Evolutionary conservation across 2,329 filamentous ascomycete species (phyloP).

Genomic region (Exserohilum rostratum): DNA sequence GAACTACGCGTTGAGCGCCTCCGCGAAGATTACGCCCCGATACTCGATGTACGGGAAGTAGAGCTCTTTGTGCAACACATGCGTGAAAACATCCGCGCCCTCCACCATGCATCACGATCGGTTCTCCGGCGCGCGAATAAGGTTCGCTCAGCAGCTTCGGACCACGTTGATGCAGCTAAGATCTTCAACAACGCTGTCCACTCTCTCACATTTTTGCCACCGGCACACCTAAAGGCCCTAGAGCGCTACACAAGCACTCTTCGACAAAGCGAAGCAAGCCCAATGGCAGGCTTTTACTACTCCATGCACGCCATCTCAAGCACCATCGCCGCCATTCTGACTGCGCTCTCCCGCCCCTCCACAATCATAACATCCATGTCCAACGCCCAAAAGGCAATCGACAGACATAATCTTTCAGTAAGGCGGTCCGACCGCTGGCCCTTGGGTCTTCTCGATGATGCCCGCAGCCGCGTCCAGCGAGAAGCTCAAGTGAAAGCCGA

Average conservation of each 20-base stretch:
- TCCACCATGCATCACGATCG: constrained; percentile 82
- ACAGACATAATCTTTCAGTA: constrained; percentile 77
- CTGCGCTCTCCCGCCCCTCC: constrained; percentile 78
- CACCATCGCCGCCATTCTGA: constrained; percentile 81
- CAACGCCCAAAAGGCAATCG: constrained; percentile 74
- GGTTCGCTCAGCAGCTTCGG: constrained; percentile 67
- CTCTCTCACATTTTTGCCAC: constrained; percentile 70
- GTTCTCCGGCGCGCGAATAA: constrained; percentile 80
- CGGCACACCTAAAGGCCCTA: constrained; percentile 71
- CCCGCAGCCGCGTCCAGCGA: constrained; percentile 77
- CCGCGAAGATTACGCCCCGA: constrained; percentile 83
- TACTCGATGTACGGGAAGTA: constrained; percentile 81
- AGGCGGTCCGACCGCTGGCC: constrained; percentile 80
- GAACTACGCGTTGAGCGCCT: constrained; percentile 83
- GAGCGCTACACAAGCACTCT: constrained; percentile 72
- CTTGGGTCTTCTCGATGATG: constrained; percentile 82
- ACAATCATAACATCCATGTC: constrained; percentile 78
- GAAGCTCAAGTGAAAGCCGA: constrained; percentile 83
- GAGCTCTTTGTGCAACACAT: constrained; percentile 93
- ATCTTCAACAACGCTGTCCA: constrained; percentile 59
- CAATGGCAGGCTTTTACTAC: constrained; percentile 74
- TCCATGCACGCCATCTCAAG: constrained; percentile 80
- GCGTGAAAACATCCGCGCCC: constrained; percentile 82
- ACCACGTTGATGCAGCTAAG: constrained; percentile 70
- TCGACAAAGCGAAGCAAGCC: constrained; percentile 72